Base-by-base conservation (phyloP, 768 basidiomycete species). In the Chalciporus pseudorubinellus region DNA sequence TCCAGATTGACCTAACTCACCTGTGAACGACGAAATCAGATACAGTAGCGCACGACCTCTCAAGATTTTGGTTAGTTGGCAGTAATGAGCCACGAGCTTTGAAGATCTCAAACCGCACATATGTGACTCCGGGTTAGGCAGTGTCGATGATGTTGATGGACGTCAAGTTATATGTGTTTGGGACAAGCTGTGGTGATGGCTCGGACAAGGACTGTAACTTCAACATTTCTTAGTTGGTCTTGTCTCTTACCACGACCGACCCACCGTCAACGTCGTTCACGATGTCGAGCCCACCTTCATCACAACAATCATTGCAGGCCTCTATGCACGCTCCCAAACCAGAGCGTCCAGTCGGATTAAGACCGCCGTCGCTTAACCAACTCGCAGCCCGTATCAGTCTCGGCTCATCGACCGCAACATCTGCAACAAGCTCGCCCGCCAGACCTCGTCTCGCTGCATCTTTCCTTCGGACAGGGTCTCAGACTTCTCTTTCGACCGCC, bases 381-480 rank as follows among this genome's bases (percentile, higher is more conserved):
- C 82, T 92, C 48, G 89, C 87, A 3, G 89, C 89, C 6, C 83
- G 87, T 44, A 87, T 90, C 66, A 81, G 76, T 59, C 70, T 77
- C 45, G 81, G 72, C 43, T 41, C 59, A 14, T 51, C 64, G 9
- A 59, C 59, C 14, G 7, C 53, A 33, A 43, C 67, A 40, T 50
- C 73, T 41, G 44, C 63, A 43, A 46, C 62, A 13, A 53, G 53
- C 39, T 66, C 48, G 9, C 69, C 77, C 28, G 62, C 60, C 41
- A 81, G 89, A 34, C 87, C 89, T 1, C 83, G 89, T 52, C 78
- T 92, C 16, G 81, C 84, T n/a, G 85, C 89, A 3, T 83, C 82
- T 31, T 74, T 83, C 26, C 76, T 91, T 46, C 80, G 89, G 40
- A 89, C 82, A 0, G 81, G 65, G 29, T 78, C 80, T 0, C 74